Conservation (phyloP, 139 green algal species). For the Zygnema cylindricum region DNA sequence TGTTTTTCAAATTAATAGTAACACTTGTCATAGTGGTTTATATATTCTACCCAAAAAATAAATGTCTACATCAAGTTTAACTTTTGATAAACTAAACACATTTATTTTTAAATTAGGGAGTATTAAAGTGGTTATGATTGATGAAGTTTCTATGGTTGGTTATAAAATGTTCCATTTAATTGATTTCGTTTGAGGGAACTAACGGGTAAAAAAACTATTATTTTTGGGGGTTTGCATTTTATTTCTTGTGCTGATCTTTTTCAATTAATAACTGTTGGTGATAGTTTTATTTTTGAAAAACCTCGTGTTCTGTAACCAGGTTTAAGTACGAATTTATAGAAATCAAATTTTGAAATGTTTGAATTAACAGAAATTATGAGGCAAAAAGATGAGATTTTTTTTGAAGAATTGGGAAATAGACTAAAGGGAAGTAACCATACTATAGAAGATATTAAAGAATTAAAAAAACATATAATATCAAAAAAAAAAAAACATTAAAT, state of each 20-base stretch:
- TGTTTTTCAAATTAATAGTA: neutral
- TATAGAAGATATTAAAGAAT: neutral
- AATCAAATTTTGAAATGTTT: neutral
- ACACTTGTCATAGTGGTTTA: constrained; percentile 8
- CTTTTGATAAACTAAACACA: neutral
- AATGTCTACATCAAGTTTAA: constrained; percentile 8
- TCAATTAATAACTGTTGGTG: neutral
- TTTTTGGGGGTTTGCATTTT: neutral
- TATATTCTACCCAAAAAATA: constrained; percentile 1
- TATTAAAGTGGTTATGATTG: constrained; percentile 23
- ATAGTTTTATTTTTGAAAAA: neutral
- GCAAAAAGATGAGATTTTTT: neutral
- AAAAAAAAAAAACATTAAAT: neutral
- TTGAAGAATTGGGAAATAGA: neutral
- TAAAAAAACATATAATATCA: neutral
- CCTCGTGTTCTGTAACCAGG: neutral
- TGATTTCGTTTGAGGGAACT: neutral
- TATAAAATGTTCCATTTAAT: neutral
- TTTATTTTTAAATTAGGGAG: neutral
- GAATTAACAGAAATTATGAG: neutral
- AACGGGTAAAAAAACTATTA: neutral
- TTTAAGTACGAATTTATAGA: neutral
- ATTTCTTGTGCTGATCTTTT: neutral
- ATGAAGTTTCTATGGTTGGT: constrained; percentile 31
- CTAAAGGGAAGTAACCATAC: neutral